A percentile compares a stretch with the other conserved stretches of the same genome.
phyloP scores from a whole-genome alignment of 2,329 filamentous ascomycete genomes.

The Arthrinium phaeospermum region DNA sequence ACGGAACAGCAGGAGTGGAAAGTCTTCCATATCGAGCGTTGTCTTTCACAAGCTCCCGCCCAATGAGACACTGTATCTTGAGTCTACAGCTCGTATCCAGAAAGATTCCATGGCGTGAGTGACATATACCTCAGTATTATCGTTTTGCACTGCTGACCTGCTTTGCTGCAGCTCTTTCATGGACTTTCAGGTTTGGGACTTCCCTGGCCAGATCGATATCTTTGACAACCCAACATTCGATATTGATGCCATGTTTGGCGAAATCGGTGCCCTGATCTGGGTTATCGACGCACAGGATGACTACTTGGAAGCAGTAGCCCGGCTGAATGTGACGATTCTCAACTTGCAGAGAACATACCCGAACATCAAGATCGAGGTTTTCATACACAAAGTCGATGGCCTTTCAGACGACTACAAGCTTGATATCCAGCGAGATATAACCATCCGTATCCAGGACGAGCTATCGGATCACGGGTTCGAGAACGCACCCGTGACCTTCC shows the following conservation, averaged over 20 bases:
- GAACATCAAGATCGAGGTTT: conserved; percentile 95
- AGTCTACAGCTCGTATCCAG: conserved; percentile 92
- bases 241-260: conserved; percentile 90
- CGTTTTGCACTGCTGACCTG: conserved; percentile 28
- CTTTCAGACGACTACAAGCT: conserved; percentile 95
- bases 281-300: conserved; percentile 99
- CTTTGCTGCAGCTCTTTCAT: conserved; percentile 79
- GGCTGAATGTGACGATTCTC: conserved; percentile 87
- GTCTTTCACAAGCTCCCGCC: conserved; percentile 99
- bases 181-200: conserved; percentile 99
- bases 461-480: conserved; percentile 92
- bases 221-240: conserved; percentile 90
- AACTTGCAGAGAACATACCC: conserved; percentile 88
- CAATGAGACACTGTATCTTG: conserved; percentile 92
- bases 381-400: conserved; percentile 99
- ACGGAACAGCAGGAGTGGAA: conserved; percentile 74
- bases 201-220: conserved; percentile 89
- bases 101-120: conserved; percentile 94
- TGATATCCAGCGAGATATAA: conserved; percentile 95
- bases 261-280: conserved; percentile 95
- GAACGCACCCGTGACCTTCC: conserved; percentile 91
- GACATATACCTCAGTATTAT: not conserved
- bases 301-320: conserved; percentile 88
- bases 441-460: conserved; percentile 95
- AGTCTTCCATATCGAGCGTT: conserved; percentile 97